A percentile compares a stretch with the other conserved stretches of the same genome.
Evolutionary conservation across 345 rosid species (phyloP).

Genomic region (Geranium brycei): DNA sequence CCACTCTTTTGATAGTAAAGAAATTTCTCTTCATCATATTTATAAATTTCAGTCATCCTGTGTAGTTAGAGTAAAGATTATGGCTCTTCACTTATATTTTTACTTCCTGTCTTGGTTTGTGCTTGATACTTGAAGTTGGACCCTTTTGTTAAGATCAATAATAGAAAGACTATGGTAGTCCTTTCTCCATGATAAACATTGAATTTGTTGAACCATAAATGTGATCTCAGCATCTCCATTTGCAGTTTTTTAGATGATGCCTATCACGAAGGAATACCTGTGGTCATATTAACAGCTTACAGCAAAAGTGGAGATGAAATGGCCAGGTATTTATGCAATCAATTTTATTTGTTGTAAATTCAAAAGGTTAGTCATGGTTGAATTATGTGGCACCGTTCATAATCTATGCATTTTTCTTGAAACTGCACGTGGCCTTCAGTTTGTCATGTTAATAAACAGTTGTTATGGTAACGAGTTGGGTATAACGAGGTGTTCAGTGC

Average conservation of each 20-base stretch:
- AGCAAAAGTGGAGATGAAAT: constrained; percentile 61
- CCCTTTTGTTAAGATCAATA: not conserved
- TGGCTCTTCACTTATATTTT: not conserved
- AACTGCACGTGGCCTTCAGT: not conserved
- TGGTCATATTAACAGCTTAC: constrained; percentile 49
- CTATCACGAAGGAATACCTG: constrained; percentile 42
- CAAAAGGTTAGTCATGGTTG: not conserved
- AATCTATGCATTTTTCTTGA: not conserved
- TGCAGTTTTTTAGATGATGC: constrained; percentile 78
- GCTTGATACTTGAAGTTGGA: not conserved
- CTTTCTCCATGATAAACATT: not conserved
- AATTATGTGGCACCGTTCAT: no score
- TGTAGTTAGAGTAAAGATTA: not conserved
- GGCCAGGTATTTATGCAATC: constrained; percentile 36
- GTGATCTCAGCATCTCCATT: constrained; percentile 6
- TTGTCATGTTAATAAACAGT: not conserved
- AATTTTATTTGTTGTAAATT: not conserved
- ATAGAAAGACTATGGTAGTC: not conserved
- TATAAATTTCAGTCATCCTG: no score
- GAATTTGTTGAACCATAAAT: not conserved
- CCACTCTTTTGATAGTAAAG: not conserved
- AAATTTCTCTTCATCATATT: no score
- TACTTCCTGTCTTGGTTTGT: not conserved
- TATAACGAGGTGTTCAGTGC: not conserved
- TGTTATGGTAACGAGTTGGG: not conserved